phyloP scores from a whole-genome alignment of 345 rosid genomes.

The Diplotaxis tenuifolia region DNA sequence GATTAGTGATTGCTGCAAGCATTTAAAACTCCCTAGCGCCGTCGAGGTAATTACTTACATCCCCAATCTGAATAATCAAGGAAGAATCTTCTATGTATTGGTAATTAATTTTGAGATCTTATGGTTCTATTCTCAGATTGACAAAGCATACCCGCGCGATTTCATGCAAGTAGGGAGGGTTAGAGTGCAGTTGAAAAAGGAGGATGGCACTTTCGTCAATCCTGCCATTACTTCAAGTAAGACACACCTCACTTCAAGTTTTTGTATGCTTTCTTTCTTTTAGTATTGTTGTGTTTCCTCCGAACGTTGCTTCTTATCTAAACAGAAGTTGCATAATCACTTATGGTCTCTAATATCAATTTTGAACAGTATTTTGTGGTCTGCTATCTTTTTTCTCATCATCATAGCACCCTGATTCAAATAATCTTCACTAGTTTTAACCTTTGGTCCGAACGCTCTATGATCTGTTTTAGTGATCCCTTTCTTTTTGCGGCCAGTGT shows the following conservation, averaged over 20 bases:
- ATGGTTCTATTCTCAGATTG: slow-evolving; percentile 41
- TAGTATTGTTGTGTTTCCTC: background rate
- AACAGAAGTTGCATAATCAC: no score
- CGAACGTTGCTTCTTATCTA: background rate
- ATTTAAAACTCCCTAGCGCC: slow-evolving; percentile 63
- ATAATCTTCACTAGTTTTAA: no score
- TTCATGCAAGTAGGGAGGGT: slow-evolving; percentile 95
- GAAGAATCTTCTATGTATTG: no score
- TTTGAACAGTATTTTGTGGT: no score
- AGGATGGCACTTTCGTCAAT: slow-evolving; percentile 76
- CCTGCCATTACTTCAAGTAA: slow-evolving; percentile 82
- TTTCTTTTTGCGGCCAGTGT: no score
- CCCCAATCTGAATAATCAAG: no score
- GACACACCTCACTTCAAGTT: slow-evolving; percentile 22
- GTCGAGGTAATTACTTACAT: slow-evolving; percentile 56
- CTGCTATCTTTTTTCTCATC: no score
- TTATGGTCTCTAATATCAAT: no score
- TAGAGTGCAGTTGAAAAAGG: slow-evolving; percentile 71
- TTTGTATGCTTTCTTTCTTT: no score
- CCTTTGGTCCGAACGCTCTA: no score
- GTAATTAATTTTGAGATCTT: background rate
- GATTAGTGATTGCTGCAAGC: slow-evolving; percentile 82
- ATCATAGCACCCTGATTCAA: no score
- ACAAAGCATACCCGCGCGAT: slow-evolving; percentile 92
- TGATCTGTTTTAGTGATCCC: no score